Evolutionary conservation across 1,139 yeast genomes (phyloP).

Genomic region (Candida buenavistaensis): DNA sequence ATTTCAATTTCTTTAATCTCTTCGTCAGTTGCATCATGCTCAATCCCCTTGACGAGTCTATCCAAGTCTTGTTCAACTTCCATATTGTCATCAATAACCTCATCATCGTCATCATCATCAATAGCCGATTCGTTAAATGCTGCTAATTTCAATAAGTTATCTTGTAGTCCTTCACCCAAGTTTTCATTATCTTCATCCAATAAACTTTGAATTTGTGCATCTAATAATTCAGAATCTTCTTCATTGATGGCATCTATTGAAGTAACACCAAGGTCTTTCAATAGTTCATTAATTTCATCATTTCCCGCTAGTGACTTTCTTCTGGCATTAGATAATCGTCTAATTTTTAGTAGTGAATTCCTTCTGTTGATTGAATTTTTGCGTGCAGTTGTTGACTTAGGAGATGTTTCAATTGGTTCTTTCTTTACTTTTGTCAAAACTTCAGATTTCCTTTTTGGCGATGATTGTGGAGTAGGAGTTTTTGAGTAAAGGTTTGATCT

Average conservation of each 20-base stretch:
- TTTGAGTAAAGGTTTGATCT: slow-evolving; percentile 43
- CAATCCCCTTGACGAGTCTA: slow-evolving; percentile 19
- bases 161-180: slow-evolving; percentile 19
- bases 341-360: slow-evolving; percentile 17
- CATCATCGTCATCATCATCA: slow-evolving; percentile 43
- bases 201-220: slow-evolving; percentile 36
- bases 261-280: slow-evolving; percentile 40
- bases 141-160: slow-evolving; percentile 21
- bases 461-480: slow-evolving; percentile 19
- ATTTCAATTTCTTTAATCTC: slow-evolving; percentile 22
- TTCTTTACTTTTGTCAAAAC: slow-evolving; percentile 3
- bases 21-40: slow-evolving; percentile 18
- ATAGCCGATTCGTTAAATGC: slow-evolving; percentile 30
- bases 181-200: slow-evolving; percentile 26
- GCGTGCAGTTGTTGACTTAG: slow-evolving; percentile 6
- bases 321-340: slow-evolving; percentile 40
- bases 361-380: slow-evolving; percentile 16
- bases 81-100: slow-evolving; percentile 29
- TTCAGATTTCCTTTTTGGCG: slow-evolving; percentile 14
- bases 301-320: slow-evolving; percentile 42
- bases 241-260: slow-evolving; percentile 39
- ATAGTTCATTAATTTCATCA: slow-evolving; percentile 41
- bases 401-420: background rate
- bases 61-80: slow-evolving; percentile 10
- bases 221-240: slow-evolving; percentile 35